Conservation (phyloP, 176 grass and related monocot genomes). For the Phyllostachys edulis region DNA sequence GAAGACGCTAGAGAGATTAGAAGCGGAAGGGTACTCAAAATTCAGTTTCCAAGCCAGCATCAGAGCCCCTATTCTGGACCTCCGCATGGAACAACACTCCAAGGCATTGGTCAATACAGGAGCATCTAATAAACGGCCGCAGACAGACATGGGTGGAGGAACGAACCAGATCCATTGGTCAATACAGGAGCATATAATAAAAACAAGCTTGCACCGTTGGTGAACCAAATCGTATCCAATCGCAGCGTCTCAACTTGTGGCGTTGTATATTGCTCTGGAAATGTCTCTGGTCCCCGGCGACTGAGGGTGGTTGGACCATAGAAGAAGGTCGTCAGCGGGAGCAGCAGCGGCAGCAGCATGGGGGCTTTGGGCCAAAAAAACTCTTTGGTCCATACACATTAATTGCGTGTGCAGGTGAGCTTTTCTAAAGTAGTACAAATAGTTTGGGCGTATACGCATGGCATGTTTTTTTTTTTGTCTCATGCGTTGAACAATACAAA, state of each 20-base stretch:
- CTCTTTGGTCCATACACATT: slow-evolving; percentile 7
- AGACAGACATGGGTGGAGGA: not conserved
- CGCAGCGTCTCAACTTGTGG: not conserved
- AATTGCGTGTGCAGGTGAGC: not conserved
- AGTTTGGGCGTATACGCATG: slow-evolving; percentile 10
- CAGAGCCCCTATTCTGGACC: too few relatives aligned
- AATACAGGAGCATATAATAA: not conserved
- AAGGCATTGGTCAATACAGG: too few relatives aligned
- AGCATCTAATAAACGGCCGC: too few relatives aligned
- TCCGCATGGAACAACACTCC: too few relatives aligned
- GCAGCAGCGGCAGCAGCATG: not conserved
- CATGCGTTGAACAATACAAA: not conserved
- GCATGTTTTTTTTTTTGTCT: not conserved
- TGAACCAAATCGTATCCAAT: not conserved
- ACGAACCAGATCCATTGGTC: not conserved
- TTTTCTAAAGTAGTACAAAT: not conserved
- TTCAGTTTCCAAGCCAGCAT: not conserved
- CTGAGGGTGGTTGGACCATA: not conserved
- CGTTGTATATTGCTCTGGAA: not conserved
- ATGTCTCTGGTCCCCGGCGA: not conserved
- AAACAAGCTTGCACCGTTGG: not conserved
- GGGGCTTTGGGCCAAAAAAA: not conserved
- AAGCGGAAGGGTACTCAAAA: not conserved
- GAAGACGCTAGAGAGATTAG: not conserved
- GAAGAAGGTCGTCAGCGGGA: slow-evolving; percentile 6